Evolutionary conservation across 441 rosid species (phyloP).

Genomic region (Brassica balearica): DNA sequence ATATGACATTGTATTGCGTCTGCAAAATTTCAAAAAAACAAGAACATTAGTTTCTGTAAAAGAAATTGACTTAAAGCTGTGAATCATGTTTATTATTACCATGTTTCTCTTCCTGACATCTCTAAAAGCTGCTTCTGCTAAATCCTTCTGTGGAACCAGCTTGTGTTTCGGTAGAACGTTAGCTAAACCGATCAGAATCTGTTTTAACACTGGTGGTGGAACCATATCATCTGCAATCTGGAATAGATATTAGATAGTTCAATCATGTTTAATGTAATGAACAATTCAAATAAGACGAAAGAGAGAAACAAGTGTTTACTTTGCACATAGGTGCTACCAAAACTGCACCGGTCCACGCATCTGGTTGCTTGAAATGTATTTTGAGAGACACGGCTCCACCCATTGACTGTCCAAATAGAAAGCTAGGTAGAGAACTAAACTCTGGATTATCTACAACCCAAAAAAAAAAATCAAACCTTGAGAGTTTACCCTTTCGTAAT

Average conservation of each 20-base stretch:
- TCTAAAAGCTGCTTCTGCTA: slow-evolving; percentile 86
- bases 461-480: slow-evolving; percentile 12
- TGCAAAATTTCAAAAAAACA: slow-evolving; percentile 41
- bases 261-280: not conserved
- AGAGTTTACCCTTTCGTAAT: not conserved
- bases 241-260: not conserved
- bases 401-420: slow-evolving; percentile 87
- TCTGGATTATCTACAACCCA: slow-evolving; percentile 63
- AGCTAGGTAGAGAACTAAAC: slow-evolving; percentile 59
- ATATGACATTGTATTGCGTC: slow-evolving; percentile 73
- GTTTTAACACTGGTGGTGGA: slow-evolving; percentile 65
- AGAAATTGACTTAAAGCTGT: not conserved
- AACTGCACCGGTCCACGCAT: slow-evolving; percentile 85
- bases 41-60: not conserved
- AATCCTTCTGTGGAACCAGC: slow-evolving; percentile 84
- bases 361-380: slow-evolving; percentile 83
- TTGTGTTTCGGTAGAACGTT: slow-evolving; percentile 75
- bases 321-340: slow-evolving; percentile 98
- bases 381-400: slow-evolving; percentile 95
- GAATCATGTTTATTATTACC: slow-evolving; percentile 49
- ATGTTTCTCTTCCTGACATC: slow-evolving; percentile 55
- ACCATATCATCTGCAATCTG: slow-evolving; percentile 92
- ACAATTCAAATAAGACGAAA: not conserved
- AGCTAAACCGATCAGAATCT: slow-evolving; percentile 75
- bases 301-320: slow-evolving; percentile 36